Base-by-base conservation (phyloP, 1,139 yeast genomes). In the Candida sojae region DNA sequence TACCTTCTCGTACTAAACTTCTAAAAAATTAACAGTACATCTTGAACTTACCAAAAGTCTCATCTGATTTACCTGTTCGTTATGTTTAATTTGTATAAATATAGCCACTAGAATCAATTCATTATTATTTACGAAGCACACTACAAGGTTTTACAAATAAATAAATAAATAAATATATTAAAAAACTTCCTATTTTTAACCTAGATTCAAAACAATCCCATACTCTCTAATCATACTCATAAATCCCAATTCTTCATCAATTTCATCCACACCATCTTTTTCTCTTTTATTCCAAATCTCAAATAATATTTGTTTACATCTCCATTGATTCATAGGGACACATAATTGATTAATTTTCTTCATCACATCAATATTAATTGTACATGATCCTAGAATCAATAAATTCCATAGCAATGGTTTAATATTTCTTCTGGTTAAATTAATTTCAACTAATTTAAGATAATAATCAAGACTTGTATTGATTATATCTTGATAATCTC, bases 211-310 rank as follows among this genome's bases (percentile, higher is more conserved):
- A 3, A 68, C 67, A 6, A 74, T 61, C 32, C 77, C 83, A 85
- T 85, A 81, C 49, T 77, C 82, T 45, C 82, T 67, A 1, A 81
- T 68, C 65, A 80, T 61, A 54, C 80, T 84, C 71, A 80, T 68
- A 74, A 82, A 79, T 25, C 79, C 76, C 29, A 59, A 57, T 13
- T 68, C 68, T 40, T 76, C 80, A 36, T 44, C 50, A 13, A 44
- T 49, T n/a, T 69, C 70, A 43, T 78, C 81, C 1, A 70, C 73
- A 10, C 62, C 61, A 9, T 64, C 68, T 17, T 23, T 32, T 11
- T 40, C 36, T 45, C 78, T 60, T 29, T 81, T 59, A 41, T 75
- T 68, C 80, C 83, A 78, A n/a, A 79, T 69, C 54, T 80, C 85
- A 53, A 69, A 68, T 50, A 80, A 62, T 9, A 80, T 66, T 55